Evolutionary conservation across 257 asterid genomes (phyloP).

Genomic region (Sherardia arvensis): DNA sequence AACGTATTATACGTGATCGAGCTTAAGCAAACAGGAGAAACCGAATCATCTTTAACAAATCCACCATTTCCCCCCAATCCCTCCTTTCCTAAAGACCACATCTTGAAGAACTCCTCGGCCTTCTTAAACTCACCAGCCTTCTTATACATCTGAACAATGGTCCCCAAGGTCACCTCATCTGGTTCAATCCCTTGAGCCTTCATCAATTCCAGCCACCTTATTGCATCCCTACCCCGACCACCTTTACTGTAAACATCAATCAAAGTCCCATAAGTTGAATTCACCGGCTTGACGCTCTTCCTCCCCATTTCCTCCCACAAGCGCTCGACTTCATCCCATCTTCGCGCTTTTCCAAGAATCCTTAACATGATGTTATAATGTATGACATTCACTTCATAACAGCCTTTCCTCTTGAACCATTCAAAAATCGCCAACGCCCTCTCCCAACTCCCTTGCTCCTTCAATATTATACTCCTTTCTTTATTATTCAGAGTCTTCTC

Average conservation of each 20-base stretch:
- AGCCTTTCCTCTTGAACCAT: conserved; percentile 71
- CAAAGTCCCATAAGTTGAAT: conserved; percentile 88
- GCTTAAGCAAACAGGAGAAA: conserved; percentile 32
- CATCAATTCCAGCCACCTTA: conserved; percentile 78
- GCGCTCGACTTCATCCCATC: conserved; percentile 61
- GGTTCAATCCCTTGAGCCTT: conserved; percentile 50
- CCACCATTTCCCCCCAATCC: conserved; percentile 18
- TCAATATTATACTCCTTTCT: conserved; percentile 75
- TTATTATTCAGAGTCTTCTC: conserved; percentile 59
- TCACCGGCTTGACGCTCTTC: conserved; percentile 46
- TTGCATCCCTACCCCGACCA: conserved; percentile 47
- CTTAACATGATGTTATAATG: conserved; percentile 79
- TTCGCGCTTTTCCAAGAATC: conserved; percentile 57
- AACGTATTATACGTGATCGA: conserved; percentile 61
- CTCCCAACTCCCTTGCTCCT: conserved; percentile 82
- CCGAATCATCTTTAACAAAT: conserved; percentile 20
- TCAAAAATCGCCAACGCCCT: conserved; percentile 77
- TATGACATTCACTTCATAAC: conserved; percentile 76
- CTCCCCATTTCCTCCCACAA: conserved; percentile 63
- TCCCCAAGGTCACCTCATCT: conserved; percentile 92
- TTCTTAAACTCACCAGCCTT: conserved; percentile 68
- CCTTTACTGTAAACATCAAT: conserved; percentile 83
- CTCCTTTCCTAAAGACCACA: conserved; percentile 47
- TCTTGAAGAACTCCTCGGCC: conserved; percentile 77
- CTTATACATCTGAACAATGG: conserved; percentile 82